These are phyloP conservation scores for Withania somnifera DNA, from an alignment of 305 asterid genomes.

Conservation along the genomic window DNA sequence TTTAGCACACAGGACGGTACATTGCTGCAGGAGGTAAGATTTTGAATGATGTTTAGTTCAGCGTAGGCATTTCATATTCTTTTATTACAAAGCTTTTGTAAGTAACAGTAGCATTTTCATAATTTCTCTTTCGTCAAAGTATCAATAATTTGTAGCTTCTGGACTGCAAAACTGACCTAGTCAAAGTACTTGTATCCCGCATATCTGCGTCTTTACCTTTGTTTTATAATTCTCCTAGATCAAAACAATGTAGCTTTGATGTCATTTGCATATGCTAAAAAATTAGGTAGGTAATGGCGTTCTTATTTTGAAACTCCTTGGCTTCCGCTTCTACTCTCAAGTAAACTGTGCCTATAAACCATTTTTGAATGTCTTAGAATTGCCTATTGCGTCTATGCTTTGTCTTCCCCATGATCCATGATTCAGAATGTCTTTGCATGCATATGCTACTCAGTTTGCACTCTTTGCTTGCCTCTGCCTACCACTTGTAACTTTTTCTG, in stretches of 20 bases:
- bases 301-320: background rate
- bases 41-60: background rate
- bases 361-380: background rate
- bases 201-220: background rate
- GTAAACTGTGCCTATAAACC: background rate
- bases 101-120: background rate
- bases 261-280: background rate
- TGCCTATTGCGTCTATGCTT: background rate
- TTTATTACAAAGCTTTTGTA: background rate
- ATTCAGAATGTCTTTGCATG: background rate
- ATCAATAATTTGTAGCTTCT: background rate
- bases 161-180: background rate
- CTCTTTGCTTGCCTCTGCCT: background rate
- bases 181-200: background rate
- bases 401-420: background rate
- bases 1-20: conserved; percentile 68
- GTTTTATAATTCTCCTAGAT: background rate
- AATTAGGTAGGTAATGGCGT: background rate
- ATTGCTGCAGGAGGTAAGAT: conserved; percentile 71
- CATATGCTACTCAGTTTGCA: background rate
- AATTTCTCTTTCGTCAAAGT: background rate
- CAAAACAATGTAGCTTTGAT: background rate
- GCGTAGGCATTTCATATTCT: background rate
- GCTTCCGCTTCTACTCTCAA: background rate
- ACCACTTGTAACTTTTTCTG: too few relatives aligned